These are phyloP conservation scores for Pinus albicaulis DNA, from an alignment of 75 land plant genomes.

Conservation along the genomic window DNA sequence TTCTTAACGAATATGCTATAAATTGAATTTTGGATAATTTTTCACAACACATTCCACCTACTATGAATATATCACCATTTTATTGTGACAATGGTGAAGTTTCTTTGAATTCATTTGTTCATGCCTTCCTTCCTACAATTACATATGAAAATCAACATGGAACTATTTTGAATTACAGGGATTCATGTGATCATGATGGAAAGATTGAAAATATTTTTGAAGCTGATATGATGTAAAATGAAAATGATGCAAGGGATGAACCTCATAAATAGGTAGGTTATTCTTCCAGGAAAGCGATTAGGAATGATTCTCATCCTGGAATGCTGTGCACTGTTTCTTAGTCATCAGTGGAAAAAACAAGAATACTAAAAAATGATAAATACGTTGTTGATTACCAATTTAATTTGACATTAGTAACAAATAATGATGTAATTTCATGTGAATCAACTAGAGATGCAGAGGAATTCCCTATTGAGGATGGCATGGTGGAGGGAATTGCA, in stretches of 20 bases:
- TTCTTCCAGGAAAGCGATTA: neutral
- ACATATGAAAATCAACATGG: too few relatives aligned
- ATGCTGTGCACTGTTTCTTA: neutral
- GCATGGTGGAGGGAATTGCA: neutral
- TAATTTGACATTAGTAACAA: neutral
- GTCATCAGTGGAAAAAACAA: neutral
- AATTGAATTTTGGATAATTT: neutral
- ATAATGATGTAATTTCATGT: neutral
- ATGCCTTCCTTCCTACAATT: too few relatives aligned
- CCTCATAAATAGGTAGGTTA: too few relatives aligned
- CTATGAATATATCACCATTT: neutral
- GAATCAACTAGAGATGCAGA: neutral
- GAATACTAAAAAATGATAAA: neutral
- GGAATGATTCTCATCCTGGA: neutral
- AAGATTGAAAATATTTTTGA: too few relatives aligned
- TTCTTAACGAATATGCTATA: neutral
- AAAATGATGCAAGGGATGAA: too few relatives aligned
- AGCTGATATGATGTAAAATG: conserved; percentile 5
- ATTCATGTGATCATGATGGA: too few relatives aligned
- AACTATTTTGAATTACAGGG: too few relatives aligned
- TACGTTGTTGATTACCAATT: neutral
- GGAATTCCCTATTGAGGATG: neutral
- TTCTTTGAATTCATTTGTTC: neutral
- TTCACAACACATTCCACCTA: neutral
- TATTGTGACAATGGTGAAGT: neutral